Conservation (phyloP, 352 stramenopile species). For the Phytopythium delawarense region DNA sequence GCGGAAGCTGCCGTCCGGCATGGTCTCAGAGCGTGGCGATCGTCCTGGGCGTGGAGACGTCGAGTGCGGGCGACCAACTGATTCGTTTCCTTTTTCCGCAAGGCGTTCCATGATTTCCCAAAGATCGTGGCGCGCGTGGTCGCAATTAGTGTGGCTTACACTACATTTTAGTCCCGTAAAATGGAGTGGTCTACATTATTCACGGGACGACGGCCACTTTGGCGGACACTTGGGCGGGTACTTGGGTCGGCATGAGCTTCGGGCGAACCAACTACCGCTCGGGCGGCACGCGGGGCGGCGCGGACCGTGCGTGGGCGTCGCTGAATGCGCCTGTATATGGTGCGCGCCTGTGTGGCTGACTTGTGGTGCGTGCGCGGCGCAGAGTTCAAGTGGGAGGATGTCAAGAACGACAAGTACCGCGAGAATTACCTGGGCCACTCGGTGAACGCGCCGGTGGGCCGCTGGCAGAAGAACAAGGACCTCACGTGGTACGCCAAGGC, state of each 20-base stretch:
- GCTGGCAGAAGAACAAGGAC: constrained; percentile 90
- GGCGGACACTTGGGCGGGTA: neutral
- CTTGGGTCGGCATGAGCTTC: constrained; percentile 58
- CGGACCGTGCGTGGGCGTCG: constrained; percentile 63
- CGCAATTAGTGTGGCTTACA: neutral
- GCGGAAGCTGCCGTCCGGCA: constrained; percentile 36
- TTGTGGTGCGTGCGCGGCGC: neutral
- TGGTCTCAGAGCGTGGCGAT: neutral
- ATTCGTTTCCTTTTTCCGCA: neutral
- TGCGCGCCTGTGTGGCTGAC: neutral
- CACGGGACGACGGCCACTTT: neutral
- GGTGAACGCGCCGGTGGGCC: constrained; percentile 80
- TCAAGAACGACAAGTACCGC: constrained; percentile 92
- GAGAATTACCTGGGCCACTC: constrained; percentile 91
- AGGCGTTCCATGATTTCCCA: constrained; percentile 7
- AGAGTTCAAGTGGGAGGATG: constrained; percentile 94
- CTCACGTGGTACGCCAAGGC: constrained; percentile 88
- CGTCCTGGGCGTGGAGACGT: neutral
- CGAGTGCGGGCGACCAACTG: neutral
- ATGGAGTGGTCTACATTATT: constrained; percentile 1
- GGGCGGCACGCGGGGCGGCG: constrained; percentile 82
- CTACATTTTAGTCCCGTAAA: neutral
- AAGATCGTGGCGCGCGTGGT: neutral
- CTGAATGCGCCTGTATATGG: neutral
- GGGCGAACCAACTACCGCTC: constrained; percentile 83